phyloP scores from a whole-genome alignment of 2,329 filamentous ascomycete species.

The Exophiala sp. region DNA sequence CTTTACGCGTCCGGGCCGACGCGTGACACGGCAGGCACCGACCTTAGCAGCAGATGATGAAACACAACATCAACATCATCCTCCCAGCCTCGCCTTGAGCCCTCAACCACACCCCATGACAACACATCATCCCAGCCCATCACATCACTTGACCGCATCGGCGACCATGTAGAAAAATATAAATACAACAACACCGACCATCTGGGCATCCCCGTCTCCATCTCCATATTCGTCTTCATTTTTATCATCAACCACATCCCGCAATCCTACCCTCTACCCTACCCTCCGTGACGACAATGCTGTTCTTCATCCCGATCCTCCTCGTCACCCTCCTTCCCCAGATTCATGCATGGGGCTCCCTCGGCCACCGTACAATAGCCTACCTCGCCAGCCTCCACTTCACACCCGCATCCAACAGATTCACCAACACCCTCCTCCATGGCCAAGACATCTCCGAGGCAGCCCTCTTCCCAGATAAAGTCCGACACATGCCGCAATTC shows the following conservation, averaged over 20 bases:
- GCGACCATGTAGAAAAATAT: slow-evolving; percentile 7
- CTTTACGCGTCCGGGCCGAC: neutral
- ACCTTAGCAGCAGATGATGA: neutral
- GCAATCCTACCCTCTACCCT: neutral
- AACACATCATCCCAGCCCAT: slow-evolving; percentile 1
- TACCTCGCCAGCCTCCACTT: slow-evolving; percentile 45
- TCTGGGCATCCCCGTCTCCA: neutral
- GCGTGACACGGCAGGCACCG: neutral
- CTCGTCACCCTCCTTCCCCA: slow-evolving; percentile 1
- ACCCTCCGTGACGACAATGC: neutral
- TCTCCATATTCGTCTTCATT: neutral
- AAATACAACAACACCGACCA: neutral
- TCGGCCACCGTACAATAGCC: slow-evolving; percentile 55
- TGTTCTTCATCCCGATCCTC: neutral
- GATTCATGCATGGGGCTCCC: slow-evolving; percentile 45
- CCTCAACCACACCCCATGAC: slow-evolving; percentile 2
- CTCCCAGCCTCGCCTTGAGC: neutral
- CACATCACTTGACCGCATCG: slow-evolving; percentile 15
- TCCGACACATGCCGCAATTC: slow-evolving; percentile 27
- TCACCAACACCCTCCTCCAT: slow-evolving; percentile 25
- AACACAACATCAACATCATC: slow-evolving; percentile 3
- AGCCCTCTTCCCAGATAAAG: slow-evolving; percentile 28
- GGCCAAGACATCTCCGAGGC: slow-evolving; percentile 29
- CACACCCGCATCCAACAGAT: slow-evolving; percentile 12
- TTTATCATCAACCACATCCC: neutral